phyloP scores from a whole-genome alignment of 306 rosid genomes.

The Sphenostylis stenocarpa region DNA sequence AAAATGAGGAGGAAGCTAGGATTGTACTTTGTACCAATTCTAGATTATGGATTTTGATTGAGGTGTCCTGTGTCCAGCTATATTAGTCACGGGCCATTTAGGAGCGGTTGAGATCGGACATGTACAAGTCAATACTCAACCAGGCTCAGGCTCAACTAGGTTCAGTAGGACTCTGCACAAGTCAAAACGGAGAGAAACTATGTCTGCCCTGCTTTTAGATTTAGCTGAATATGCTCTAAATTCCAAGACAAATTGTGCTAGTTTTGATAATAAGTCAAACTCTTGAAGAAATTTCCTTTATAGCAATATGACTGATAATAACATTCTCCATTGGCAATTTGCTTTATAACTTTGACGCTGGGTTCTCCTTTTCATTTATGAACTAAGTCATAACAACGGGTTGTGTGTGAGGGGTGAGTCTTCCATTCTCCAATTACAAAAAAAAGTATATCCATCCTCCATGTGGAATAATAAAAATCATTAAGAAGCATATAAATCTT shows the following conservation, averaged over 20 bases:
- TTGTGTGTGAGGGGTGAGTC: background rate
- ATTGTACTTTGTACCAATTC: background rate
- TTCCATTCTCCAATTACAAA: background rate
- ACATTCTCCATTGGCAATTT: no score
- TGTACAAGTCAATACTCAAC: background rate
- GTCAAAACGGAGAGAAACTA: constrained; percentile 51
- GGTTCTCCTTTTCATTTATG: background rate
- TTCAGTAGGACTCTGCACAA: constrained; percentile 15
- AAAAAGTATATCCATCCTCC: background rate
- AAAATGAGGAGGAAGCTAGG: background rate
- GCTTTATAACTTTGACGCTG: background rate
- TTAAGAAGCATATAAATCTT: background rate
- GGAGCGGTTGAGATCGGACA: constrained; percentile 34
- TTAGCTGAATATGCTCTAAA: constrained; percentile 37
- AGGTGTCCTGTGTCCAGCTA: constrained; percentile 1
- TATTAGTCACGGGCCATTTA: constrained; percentile 37
- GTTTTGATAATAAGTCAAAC: constrained; percentile 24
- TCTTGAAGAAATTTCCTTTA: background rate
- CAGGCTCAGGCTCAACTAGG: constrained; percentile 41
- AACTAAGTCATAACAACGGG: background rate
- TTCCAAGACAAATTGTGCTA: constrained; percentile 32
- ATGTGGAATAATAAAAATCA: background rate
- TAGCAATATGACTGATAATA: background rate
- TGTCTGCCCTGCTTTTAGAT: constrained; percentile 22
- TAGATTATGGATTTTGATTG: constrained; percentile 12